Base-by-base conservation (phyloP, 2,329 filamentous ascomycete species). In the Aureobasidium sp. region DNA sequence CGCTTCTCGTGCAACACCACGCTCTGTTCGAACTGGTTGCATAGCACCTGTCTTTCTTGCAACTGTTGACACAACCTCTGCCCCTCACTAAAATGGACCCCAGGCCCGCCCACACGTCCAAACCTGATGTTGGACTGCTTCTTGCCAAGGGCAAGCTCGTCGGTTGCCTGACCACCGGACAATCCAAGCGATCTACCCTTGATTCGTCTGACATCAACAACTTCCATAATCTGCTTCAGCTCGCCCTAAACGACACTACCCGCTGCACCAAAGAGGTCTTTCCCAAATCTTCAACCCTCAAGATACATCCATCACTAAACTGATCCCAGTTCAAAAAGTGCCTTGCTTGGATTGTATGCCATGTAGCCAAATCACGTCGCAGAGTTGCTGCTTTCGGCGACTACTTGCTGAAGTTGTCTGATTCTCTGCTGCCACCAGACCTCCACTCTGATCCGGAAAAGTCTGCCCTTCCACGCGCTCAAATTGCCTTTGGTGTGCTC, bases 261-360 rank as follows among this genome's bases (percentile, higher is more conserved):
- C 36, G 49, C 20, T 29, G 12, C 39, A 34, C 37, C 47, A 47
- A 41, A 63, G 63, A 65, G 64, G 63, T 65, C 63, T 60, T 57
- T 53, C 17, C 34, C 17, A 31, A 29, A 36, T 27, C 31, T 27
- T 53, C 20, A 9, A 11, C 25, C 42, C 41, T 37, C 39, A 20
- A 20, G 11, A 36, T 42, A 29, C 41, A 31, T 41, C 45, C 29
- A 47, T 42, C 55, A 52, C 64, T 65, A 63, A 65, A 61, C 44
- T 56, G 60, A 37, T 63, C 17, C 22, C 64, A 65, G 63, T 65
- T 64, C 51, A 61, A 60, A 62, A 55, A 60, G 42, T 62, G 63
- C 31, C 8, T 62, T 25, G 56, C 58, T 57, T 64, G 64, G 64
- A 63, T 64, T 14, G 49, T 64, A 8, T 45, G 49, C 44, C 62